Evolutionary conservation across 2,329 filamentous ascomycete genomes (phyloP), one percentile per base, ranked within the genome.

Genomic region (Alternaria triticina): DNA sequence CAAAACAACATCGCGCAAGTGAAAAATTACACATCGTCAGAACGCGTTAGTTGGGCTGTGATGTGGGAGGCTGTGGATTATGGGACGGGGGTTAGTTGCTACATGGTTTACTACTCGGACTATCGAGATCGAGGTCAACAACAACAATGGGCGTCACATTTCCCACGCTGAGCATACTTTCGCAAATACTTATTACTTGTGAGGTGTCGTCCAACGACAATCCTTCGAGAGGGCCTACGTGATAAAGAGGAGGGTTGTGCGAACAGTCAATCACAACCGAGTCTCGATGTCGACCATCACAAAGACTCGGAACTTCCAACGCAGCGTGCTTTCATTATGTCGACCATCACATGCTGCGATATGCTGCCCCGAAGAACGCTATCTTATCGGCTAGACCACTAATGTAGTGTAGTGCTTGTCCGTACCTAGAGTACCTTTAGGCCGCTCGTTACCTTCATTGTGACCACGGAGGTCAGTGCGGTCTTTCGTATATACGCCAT

Each of bases 281-380:
- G 12, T 12, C 20, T 45, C 11, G 44, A 25, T 2, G 12, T n/a
- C 22, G 22, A 27, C 13, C 12, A 47, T 3, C 20, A 9, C 13
- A 5, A 15, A 10, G 9, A 46, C 22, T 46, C 44, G 22, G 1
- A 46, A 23, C 6, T 9, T 25, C 44, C 22, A n/a, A 10, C 1
- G 6, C 9, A 6, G 4, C 3, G 12, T 6, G 12, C 7, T n/a
- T 4, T 9, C 13, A n/a, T 46, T 23, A 0, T 1, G 0, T 1
- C 6, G 3, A 10, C 12, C 2, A 46, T 23, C 12, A 36, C 33
- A 9, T 46, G 1, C 9, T 1, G 8, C 12, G 6, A 22, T 13
- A 4, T 23, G 4, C 3, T 11, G 8, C 13, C 8, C 13, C 45
- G 8, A 47, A 9, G 9, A 2, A n/a, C 22, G 45, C 22, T 46